These are phyloP conservation scores for Starmerella floricola DNA, from an alignment of 805 yeast genomes.

Conservation along the genomic window DNA sequence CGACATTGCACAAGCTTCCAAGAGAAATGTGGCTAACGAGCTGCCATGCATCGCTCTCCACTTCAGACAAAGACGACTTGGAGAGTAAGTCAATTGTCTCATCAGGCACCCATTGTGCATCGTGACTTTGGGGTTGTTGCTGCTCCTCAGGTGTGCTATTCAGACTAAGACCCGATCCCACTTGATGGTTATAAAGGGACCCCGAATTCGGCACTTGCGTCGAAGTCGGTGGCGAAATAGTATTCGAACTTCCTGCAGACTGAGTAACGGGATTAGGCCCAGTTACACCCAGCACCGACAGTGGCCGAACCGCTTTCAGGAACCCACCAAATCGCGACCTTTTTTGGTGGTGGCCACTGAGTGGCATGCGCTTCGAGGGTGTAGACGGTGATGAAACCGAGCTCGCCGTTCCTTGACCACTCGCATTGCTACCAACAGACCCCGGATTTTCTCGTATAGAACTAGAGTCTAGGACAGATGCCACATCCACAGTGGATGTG, in stretches of 20 bases:
- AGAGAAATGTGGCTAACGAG: background rate
- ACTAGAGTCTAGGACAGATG: background rate
- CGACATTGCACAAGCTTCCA: conserved; percentile 2
- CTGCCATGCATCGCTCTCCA: conserved; percentile 4
- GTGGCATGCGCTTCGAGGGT: conserved; percentile 2
- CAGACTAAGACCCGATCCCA: conserved; percentile 3
- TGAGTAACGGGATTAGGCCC: background rate
- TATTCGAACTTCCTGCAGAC: no score
- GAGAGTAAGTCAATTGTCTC: conserved; percentile 2
- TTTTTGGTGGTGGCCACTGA: conserved; percentile 3
- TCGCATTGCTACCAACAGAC: background rate
- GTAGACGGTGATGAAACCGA: background rate
- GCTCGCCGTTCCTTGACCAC: background rate
- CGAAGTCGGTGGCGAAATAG: conserved; percentile 1
- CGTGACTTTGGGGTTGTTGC: background rate
- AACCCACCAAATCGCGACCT: conserved; percentile 32
- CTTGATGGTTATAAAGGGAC: conserved; percentile 1
- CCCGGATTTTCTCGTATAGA: background rate
- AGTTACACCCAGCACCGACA: conserved; percentile 24
- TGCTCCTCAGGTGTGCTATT: conserved; percentile 5
- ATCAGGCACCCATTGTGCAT: conserved; percentile 9
- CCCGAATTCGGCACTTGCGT: background rate
- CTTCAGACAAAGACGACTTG: background rate
- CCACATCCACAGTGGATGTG: conserved; percentile 8
- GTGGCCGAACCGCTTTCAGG: conserved; percentile 32